Base-by-base conservation (phyloP, 2,329 filamentous ascomycete species). In the Dichotomopilus funicola region DNA sequence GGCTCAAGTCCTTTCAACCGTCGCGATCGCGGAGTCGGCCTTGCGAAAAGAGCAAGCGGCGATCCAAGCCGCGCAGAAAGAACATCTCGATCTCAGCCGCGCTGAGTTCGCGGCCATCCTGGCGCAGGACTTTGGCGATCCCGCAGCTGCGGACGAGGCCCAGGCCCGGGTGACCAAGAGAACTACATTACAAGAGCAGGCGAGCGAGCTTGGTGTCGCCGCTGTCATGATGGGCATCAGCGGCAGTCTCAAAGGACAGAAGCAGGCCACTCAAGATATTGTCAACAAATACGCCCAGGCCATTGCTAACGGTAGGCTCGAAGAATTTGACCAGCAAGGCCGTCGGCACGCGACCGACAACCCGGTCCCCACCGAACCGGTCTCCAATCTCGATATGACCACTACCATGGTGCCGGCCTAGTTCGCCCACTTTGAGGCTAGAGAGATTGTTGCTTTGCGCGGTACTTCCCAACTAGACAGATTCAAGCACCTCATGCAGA, bases 371-470 rank as follows among this genome's bases (percentile, higher is more conserved):
- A 5, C 3, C 6, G 1, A 5, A 5, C 45, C 43, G 19, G 3
- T 33, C 6, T 19, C 44, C 2, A 52, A 53, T 19, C 7, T 53
- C 11, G 53, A 54, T 27, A 41, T 9, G 13, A 3, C 54, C 5
- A 9, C 55, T 1, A 37, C 43, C 8, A 43, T 31, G 2, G 42
- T 61, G 1, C 59, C 60, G 1, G 36, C 10, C 0, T 62, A 59
- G 60, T 62, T 62, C 37, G 31, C 11, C 1, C 52, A 59, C 13
- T 41, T 61, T 4, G 59, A 61, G 10, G 37, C 45, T 7, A 59
- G 52, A 12, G 46, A 45, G 6, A 48, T n/a, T 1, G 13, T 62
- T 13, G 3, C 38, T 4, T 49, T 61, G 4, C 36, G 31, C 6
- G 36, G 34, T 10, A 6, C 12, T 12, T 43, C 36, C 4, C 35